Evolutionary conservation across 164 flowering plant species (phyloP).

Genomic region (Berberis thunbergii): DNA sequence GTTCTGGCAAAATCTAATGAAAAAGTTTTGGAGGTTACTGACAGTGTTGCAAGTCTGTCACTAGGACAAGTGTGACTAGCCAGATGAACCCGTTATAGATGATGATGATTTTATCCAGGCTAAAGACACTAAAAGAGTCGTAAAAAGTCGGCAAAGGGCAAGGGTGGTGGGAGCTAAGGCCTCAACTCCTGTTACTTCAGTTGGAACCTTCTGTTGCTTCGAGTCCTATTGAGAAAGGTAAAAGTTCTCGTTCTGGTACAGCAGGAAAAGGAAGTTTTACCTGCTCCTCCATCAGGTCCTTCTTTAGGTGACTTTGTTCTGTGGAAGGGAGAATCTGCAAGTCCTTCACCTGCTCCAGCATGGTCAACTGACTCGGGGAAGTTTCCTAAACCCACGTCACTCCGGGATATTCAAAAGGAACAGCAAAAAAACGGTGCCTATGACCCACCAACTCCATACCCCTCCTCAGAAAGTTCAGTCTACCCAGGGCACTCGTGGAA

Average conservation of each 20-base stretch:
- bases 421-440: slow-evolving; percentile 49
- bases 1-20: slow-evolving; percentile 49
- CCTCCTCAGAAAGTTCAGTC: slow-evolving; percentile 57
- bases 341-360: slow-evolving; percentile 51
- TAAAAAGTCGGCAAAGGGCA: slow-evolving; percentile 78
- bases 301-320: slow-evolving; percentile 92
- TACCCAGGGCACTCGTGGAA: slow-evolving; percentile 35
- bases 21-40: slow-evolving; percentile 25
- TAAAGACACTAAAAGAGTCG: slow-evolving; percentile 85
- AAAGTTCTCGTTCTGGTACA: slow-evolving; percentile 47
- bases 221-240: slow-evolving; percentile 57
- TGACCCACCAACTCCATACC: slow-evolving; percentile 28
- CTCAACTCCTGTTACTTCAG: slow-evolving; percentile 22
- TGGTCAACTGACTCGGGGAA: slow-evolving; percentile 87
- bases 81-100: slow-evolving; percentile 28
- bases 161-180: slow-evolving; percentile 46
- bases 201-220: slow-evolving; percentile 39
- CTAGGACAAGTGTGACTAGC: slow-evolving; percentile 11
- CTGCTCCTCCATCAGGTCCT: slow-evolving; percentile 77
- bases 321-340: slow-evolving; percentile 80
- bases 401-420: slow-evolving; percentile 86
- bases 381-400: slow-evolving; percentile 51
- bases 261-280: slow-evolving; percentile 66
- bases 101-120: slow-evolving; percentile 80
- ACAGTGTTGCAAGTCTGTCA: slow-evolving; percentile 14